Percentiles rank a stretch among this genome's conserved stretches.
These are phyloP conservation scores for Teratosphaeria viscida DNA, from an alignment of 2,329 filamentous ascomycete species.

Conservation along the genomic window DNA sequence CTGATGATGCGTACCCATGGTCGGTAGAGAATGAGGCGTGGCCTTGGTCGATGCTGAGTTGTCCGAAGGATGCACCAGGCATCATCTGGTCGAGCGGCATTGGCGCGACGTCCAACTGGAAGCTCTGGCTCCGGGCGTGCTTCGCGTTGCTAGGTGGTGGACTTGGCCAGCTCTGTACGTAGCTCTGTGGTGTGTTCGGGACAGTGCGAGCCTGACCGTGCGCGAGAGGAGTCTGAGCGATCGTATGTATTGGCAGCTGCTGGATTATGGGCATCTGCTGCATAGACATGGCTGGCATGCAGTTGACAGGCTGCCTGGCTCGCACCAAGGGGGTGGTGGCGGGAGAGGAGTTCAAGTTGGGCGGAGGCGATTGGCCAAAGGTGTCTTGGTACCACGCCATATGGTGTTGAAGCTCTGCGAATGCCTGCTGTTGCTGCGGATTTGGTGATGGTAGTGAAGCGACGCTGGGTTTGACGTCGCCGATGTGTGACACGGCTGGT, in stretches of 20 bases:
- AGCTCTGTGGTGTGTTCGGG: slow-evolving; percentile 37
- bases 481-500: slow-evolving; percentile 11
- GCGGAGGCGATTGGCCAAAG: slow-evolving; percentile 9
- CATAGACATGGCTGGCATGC: slow-evolving; percentile 4
- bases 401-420: slow-evolving; percentile 21
- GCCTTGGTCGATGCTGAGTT: slow-evolving; percentile 5
- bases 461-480: slow-evolving; percentile 9
- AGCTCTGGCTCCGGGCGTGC: slow-evolving; percentile 27
- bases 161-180: slow-evolving; percentile 26
- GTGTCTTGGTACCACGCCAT: slow-evolving; percentile 21
- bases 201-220: slow-evolving; percentile 38
- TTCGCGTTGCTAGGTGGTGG: slow-evolving; percentile 21
- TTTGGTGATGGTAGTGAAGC: slow-evolving; percentile 4
- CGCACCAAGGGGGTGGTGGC: slow-evolving; percentile 10
- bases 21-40: slow-evolving; percentile 25
- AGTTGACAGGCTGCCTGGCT: slow-evolving; percentile 8
- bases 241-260: slow-evolving; percentile 15
- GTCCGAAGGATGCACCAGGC: not conserved
- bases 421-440: slow-evolving; percentile 13
- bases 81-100: slow-evolving; percentile 31
- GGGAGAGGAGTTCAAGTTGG: slow-evolving; percentile 9
- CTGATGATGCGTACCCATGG: slow-evolving; percentile 37
- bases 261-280: slow-evolving; percentile 9
- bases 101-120: slow-evolving; percentile 42
- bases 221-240: slow-evolving; percentile 18